Conservation (phyloP, 2,329 filamentous ascomycete genomes). For the Trichoderma citrinoviride region DNA sequence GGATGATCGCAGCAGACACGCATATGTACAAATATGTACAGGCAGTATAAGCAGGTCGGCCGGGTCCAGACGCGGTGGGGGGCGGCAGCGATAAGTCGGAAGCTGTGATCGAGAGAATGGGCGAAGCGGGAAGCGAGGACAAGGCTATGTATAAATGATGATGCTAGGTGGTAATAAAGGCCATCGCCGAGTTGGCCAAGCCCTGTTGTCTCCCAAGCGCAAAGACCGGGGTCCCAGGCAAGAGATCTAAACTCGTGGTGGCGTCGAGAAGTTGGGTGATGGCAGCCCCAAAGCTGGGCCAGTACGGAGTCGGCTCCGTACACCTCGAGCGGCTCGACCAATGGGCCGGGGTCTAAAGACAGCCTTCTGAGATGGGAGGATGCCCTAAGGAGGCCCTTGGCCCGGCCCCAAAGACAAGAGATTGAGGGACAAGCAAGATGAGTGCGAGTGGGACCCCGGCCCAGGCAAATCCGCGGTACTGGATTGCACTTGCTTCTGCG, state of each 20-base stretch:
- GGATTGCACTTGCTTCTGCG: slow-evolving; percentile 35
- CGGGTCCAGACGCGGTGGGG: slow-evolving; percentile 9
- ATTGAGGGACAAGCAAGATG: slow-evolving; percentile 23
- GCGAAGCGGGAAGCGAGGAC: slow-evolving; percentile 17
- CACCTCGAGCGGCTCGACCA: slow-evolving; percentile 21
- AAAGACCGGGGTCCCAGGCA: slow-evolving; percentile 24
- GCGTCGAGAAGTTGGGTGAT: slow-evolving; percentile 32
- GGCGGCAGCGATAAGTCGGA: slow-evolving; percentile 10
- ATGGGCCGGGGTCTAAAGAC: slow-evolving; percentile 17
- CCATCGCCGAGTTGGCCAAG: slow-evolving; percentile 22
- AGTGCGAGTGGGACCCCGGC: slow-evolving; percentile 27
- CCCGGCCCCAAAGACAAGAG: slow-evolving; percentile 19
- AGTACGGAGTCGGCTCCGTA: slow-evolving; percentile 16
- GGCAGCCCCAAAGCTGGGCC: slow-evolving; percentile 23
- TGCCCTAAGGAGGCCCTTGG: slow-evolving; percentile 20
- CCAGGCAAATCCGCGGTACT: slow-evolving; percentile 34
- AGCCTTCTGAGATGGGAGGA: slow-evolving; percentile 17
- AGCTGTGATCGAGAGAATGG: slow-evolving; percentile 20
- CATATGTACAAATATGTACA: not conserved
- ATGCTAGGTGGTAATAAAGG: slow-evolving; percentile 22
- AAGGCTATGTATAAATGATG: slow-evolving; percentile 20
- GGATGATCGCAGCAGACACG: slow-evolving; percentile 22
- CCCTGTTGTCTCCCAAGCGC: slow-evolving; percentile 19
- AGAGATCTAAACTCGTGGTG: slow-evolving; percentile 41
- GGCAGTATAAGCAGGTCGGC: slow-evolving; percentile 7